These are phyloP conservation scores for Vaccinium macrocarpon DNA, from an alignment of 148 eudicot species.

Conservation along the genomic window DNA sequence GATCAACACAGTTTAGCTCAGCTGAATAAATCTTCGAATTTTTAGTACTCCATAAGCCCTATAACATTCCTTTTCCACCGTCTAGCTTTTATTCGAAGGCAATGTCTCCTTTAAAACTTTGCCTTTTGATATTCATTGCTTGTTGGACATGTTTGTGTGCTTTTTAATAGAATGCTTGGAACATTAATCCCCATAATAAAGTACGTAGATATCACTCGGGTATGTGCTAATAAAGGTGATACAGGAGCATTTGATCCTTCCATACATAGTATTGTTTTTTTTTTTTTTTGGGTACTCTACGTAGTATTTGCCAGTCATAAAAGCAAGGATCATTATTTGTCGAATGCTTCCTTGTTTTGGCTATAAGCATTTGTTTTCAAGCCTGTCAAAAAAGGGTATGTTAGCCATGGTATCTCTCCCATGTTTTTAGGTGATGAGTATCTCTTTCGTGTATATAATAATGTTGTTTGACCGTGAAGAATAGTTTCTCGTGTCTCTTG, in stretches of 20 bases:
- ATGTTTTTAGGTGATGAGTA: background rate
- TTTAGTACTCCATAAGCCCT: background rate
- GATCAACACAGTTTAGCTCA: background rate
- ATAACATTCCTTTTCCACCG: background rate
- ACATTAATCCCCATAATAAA: background rate
- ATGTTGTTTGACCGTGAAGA: background rate
- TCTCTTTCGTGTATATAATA: background rate
- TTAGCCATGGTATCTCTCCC: background rate
- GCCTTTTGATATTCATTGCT: background rate
- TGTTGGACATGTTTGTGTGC: background rate
- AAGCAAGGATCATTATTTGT: background rate
- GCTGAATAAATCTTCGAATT: background rate
- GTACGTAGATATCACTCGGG: background rate
- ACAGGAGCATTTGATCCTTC: background rate
- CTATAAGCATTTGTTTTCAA: background rate
- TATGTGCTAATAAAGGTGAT: background rate
- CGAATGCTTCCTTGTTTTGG: slow-evolving; percentile 5
- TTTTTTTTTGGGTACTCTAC: no score
- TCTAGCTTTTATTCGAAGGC: background rate
- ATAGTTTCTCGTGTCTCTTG: background rate
- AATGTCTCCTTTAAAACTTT: background rate
- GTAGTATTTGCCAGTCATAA: background rate
- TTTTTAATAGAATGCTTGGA: background rate
- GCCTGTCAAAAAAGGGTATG: background rate
- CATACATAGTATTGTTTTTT: background rate